Evolutionary conservation across 1,284 basidiomycete genomes (phyloP).

Genomic region (Fomitiporia mediterranea): DNA sequence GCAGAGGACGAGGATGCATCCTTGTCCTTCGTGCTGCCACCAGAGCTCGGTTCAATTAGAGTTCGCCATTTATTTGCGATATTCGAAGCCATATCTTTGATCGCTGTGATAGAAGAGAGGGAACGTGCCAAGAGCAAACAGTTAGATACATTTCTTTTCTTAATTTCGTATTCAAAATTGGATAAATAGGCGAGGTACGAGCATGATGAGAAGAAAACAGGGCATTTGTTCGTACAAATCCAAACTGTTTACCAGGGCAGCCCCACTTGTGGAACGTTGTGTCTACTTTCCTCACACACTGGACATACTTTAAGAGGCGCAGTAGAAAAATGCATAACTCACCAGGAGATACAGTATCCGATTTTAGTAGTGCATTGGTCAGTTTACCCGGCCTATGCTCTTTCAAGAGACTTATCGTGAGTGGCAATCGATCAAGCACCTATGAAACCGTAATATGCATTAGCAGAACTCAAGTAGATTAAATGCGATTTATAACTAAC

Average conservation of each 20-base stretch:
- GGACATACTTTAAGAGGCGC: neutral
- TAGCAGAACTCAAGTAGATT: neutral
- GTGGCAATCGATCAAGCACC: slow-evolving; percentile 77
- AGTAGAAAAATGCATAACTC: neutral
- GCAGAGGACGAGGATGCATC: neutral
- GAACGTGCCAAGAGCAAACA: slow-evolving; percentile 32
- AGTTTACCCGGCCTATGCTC: slow-evolving; percentile 72
- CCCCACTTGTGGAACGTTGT: neutral
- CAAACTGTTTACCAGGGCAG: neutral
- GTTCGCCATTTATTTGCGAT: slow-evolving; percentile 76
- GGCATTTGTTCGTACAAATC: neutral
- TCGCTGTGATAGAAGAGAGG: slow-evolving; percentile 45
- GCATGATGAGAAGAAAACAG: slow-evolving; percentile 7
- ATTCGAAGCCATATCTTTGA: slow-evolving; percentile 87
- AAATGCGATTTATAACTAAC: slow-evolving; percentile 43
- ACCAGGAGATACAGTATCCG: slow-evolving; percentile 8
- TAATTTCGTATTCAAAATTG: slow-evolving; percentile 26
- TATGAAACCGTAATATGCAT: slow-evolving; percentile 31
- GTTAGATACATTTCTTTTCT: slow-evolving; percentile 69
- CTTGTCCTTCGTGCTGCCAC: slow-evolving; percentile 26
- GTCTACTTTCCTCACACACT: neutral
- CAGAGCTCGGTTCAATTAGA: slow-evolving; percentile 38
- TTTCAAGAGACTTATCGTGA: slow-evolving; percentile 62
- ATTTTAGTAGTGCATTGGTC: slow-evolving; percentile 50
- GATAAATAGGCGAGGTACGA: slow-evolving; percentile 5